Conservation (phyloP, 306 rosid species). For the Urtica urens region DNA sequence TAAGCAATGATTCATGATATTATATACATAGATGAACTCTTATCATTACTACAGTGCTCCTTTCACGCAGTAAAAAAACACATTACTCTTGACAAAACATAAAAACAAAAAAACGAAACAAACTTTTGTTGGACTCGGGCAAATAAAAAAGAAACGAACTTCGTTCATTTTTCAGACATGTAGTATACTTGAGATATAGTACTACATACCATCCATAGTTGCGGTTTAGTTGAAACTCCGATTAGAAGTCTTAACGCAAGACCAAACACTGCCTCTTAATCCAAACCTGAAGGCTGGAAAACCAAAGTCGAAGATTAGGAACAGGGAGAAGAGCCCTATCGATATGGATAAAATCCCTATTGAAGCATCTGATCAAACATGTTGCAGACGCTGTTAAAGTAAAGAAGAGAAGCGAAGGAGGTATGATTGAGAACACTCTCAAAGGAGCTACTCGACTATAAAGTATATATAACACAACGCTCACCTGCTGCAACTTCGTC, state of each 20-base stretch:
- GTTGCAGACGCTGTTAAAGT: too few species aligned
- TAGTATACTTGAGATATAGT: too few species aligned
- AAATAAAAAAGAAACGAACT: background rate
- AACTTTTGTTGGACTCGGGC: background rate
- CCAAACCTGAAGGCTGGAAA: background rate
- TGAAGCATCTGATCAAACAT: too few species aligned
- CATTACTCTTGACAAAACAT: too few species aligned
- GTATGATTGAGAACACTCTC: too few species aligned
- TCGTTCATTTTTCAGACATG: background rate
- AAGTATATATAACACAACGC: too few species aligned
- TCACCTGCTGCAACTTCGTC: too few species aligned
- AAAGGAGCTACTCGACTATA: too few species aligned
- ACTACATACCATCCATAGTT: slow-evolving; percentile 63
- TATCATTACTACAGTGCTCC: background rate
- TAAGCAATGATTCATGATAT: background rate
- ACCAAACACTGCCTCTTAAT: background rate
- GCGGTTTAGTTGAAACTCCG: slow-evolving; percentile 22
- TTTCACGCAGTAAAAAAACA: too few species aligned
- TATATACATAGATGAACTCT: background rate
- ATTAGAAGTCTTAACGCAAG: slow-evolving; percentile 2
- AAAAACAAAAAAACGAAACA: too few species aligned
- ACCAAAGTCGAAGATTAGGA: background rate
- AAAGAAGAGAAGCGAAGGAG: too few species aligned
- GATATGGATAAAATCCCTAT: too few species aligned
- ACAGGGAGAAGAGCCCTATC: background rate